Conservation (phyloP, 306 rosid genomes). For the Malus fusca region DNA sequence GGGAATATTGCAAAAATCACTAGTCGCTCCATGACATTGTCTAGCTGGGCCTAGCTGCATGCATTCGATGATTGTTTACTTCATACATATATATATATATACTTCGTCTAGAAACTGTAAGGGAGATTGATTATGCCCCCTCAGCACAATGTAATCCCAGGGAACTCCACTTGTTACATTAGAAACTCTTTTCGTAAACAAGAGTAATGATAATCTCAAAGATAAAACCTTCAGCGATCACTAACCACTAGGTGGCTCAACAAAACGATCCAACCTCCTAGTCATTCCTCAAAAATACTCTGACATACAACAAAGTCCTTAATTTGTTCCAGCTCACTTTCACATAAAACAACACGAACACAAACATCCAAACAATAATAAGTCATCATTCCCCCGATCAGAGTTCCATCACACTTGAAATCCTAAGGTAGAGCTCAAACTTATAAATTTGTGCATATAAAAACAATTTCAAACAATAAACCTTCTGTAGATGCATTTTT, state of each 20-base stretch:
- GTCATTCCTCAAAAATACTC: background rate
- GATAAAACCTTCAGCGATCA: background rate
- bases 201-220: background rate
- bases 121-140: background rate
- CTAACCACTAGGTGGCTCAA: background rate
- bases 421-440: background rate
- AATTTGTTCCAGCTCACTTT: background rate
- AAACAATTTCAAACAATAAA: background rate
- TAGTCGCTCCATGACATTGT: background rate
- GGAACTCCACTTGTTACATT: background rate
- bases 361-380: background rate
- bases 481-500: background rate
- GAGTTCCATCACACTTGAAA: background rate
- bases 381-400: background rate
- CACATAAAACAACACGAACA: background rate
- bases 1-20: background rate
- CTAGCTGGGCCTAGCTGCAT: background rate
- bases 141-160: background rate
- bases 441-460: background rate
- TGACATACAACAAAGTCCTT: background rate
- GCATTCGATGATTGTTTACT: background rate
- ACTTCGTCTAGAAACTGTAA: background rate
- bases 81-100: background rate
- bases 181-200: background rate
- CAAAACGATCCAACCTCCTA: background rate